Base-by-base conservation (phyloP, 257 asterid species). In the Solanum pinnatisectum region DNA sequence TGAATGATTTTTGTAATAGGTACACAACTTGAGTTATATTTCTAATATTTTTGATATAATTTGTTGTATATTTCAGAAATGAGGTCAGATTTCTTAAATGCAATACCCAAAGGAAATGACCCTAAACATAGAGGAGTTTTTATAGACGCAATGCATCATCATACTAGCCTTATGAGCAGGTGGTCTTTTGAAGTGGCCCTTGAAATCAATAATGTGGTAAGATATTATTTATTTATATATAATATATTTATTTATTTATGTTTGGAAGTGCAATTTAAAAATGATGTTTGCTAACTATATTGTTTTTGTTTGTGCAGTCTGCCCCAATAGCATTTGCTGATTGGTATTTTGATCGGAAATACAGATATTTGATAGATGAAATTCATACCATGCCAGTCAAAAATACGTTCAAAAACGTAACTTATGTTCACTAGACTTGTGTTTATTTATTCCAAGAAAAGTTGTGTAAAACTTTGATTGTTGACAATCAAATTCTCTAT, bases 321-420 rank as follows among this genome's bases (percentile, higher is more conserved):
- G 32, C 40, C 10, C 27, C 33, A 67, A 68, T 42, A 25, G 65
- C 79, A 40, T 85, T 85, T 85, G 40, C 82, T 67, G 88, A 85
- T 49, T 85, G 88, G 88, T 85, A 85, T 42, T 85, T 85, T 30
- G 88, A 67, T n/a, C 56, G 77, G 20, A 85, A 85, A 14, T 81
- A 81, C 85, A 27, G 27, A 15, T 81, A 81, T 81, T 27, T 81
- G 10, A 46, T 46, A 81, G 85, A 81, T 44, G 4, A 46, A 30
- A 12, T 3, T 0, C 40, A 20, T 32, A 10, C 35, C 27, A 46
- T 81, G 85, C 85, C 85, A 30, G 0, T 44, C 40, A n/a, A 23
- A 79, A 79, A 79, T 44, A 2, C 2, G 10, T 0, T 30, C 25
- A 5, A 5, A 72, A 4, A 4, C 4, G 0, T 1, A 35, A 73